Base-by-base conservation (phyloP, 208 protist species). In the Leptomonas pyrrhocoris region DNA sequence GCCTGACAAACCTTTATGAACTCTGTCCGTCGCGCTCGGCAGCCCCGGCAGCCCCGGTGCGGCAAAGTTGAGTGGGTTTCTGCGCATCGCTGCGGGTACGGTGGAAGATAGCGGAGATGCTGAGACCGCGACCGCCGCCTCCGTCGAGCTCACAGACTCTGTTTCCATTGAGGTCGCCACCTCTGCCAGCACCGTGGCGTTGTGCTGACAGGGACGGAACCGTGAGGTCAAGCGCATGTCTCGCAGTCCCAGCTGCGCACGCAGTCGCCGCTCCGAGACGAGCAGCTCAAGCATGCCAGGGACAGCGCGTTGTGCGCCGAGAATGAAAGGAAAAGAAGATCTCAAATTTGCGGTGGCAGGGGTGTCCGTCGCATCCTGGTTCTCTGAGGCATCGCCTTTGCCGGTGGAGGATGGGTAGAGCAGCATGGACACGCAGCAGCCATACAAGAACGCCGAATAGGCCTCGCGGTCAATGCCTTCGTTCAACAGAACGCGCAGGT, bases 381-480 rank as follows among this genome's bases (percentile, higher is more conserved):
- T 34, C 11, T 23, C 13, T 16, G 8, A n/a, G 30, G 48, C 13
- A 15, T 6, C 51, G 16, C 11, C 34, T 0, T 16, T 25, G 13
- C 54, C 19, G 36, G 45, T 23, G 53, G 40, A 54, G 34, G 25
- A 25, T 13, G 67, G 48, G 62, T 83, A 81, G n/a, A 93, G 57
- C 1, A 81, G 68, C 34, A 67, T 62, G 15, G 80, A 51, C 38
- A 79, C 57, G 42, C 78, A 74, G 50, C 79, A 76, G 28, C 83
- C 90, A 62, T 93, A 95, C 19, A 80, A 75, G 55, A 92, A 92
- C 4, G 90, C 58, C 16, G 74, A 50, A 54, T 82, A 92, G 30
- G 80, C 80, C 78, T 95, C 90, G 46, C 82, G 78, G 63, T 95
- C 90, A 1, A 50, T 18, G 15, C 83, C 85, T 34, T 93, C 85